Evolutionary conservation across 2,329 filamentous ascomycete genomes (phyloP).

Genomic region (Capronia coronata): DNA sequence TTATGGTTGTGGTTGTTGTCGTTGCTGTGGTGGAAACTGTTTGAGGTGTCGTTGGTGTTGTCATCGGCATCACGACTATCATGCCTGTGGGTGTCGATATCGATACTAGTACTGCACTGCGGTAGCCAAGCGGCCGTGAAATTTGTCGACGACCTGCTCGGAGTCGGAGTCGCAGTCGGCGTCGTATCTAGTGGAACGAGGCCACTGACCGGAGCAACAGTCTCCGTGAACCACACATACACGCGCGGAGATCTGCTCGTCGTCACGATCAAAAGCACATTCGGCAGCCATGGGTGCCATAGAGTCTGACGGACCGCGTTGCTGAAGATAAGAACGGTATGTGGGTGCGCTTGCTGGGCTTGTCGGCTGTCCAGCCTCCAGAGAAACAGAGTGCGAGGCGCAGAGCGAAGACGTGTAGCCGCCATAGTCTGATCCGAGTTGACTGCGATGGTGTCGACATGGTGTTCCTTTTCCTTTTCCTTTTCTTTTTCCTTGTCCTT

Average conservation of each 20-base stretch:
- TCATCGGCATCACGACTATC: background rate
- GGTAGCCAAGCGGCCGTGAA: constrained; percentile 17
- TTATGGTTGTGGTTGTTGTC: background rate
- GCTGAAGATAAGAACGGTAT: constrained; percentile 17
- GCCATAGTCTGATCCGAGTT: constrained; percentile 18
- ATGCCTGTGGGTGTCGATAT: background rate
- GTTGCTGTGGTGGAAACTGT: background rate
- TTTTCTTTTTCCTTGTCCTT: too few species aligned
- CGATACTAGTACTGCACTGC: background rate
- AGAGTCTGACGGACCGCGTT: constrained; percentile 17
- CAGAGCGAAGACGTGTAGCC: constrained; percentile 15
- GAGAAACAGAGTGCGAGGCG: constrained; percentile 18
- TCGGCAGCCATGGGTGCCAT: constrained; percentile 19
- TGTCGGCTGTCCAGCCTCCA: constrained; percentile 13
- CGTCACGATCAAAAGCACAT: constrained; percentile 23
- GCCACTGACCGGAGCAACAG: constrained; percentile 7
- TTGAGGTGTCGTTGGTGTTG: background rate
- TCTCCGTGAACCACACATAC: constrained; percentile 20
- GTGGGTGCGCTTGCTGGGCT: background rate
- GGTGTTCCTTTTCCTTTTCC: too few species aligned
- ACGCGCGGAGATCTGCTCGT: constrained; percentile 7
- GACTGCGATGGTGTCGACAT: constrained; percentile 13
- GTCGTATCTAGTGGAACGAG: constrained; percentile 7
- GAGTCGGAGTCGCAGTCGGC: background rate
- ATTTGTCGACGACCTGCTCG: constrained; percentile 8